Evolutionary conservation across 2,329 filamentous ascomycete species (phyloP), one percentile per base, ranked within the genome.

Genomic region (Xylariomycetidae sp.): DNA sequence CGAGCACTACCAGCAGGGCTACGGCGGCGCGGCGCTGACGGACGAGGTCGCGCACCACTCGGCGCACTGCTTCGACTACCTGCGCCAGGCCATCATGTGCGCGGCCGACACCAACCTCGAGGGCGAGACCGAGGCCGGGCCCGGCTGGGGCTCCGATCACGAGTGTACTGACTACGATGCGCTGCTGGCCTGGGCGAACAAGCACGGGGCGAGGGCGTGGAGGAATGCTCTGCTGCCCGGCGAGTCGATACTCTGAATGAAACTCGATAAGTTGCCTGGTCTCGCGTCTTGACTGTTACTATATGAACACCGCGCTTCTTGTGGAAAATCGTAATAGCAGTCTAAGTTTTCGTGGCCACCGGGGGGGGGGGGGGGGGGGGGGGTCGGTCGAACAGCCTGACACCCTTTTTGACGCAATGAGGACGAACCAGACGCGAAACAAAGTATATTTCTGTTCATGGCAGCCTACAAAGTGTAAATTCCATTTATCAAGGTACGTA

Each of bases 51-150:
- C 56, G 3, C 51, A 57, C 11, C 61, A 64, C 44, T 50, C 57
- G 30, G 42, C 53, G 14, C 61, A 64, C 40, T 64, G 61, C 50
- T 57, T 63, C 40, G 60, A 64, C 33, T 63, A 62, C 27, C 41
- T 64, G 7, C 54, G 60, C 12, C 58, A 63, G 37, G 54, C 50
- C 16, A 53, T 64, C 34, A 56, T 58, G 44, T 64, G 61, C 26
- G 43, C 55, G 1, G 61, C 52, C 10, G 60, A 63, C 45, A 57
- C 56, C n/a, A 61, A 53, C 17, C 38, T 63, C 4, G 60, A 63
- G 50, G 57, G 58, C n/a, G 49, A 58, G 35, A 58, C 56, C 12
- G 56, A 54, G 9, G 45, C 47, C 1, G 58, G 59, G 1, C 59
- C 60, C 1, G 60, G 60, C 13, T 58, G 57, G 47, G 60, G 60